These are phyloP conservation scores for Andrographis paniculata DNA, from an alignment of 305 asterid genomes.

Conservation along the genomic window DNA sequence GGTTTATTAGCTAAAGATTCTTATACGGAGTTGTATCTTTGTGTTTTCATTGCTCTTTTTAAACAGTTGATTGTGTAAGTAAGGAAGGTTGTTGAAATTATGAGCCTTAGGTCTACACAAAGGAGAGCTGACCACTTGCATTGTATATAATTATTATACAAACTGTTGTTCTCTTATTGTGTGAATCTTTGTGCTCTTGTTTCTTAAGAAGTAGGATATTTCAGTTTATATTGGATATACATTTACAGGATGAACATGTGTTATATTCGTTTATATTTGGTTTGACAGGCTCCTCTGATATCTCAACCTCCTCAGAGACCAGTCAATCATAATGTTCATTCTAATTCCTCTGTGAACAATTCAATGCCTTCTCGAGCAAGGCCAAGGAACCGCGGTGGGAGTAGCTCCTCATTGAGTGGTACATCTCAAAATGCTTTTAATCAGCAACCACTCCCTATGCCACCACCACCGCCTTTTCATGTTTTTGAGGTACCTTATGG, in stretches of 20 bases:
- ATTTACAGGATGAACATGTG: neutral
- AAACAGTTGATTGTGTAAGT: too few species aligned
- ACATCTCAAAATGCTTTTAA: constrained; percentile 41
- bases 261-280: constrained; percentile 9
- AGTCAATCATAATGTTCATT: constrained; percentile 33
- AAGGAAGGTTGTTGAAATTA: too few species aligned
- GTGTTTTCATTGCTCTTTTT: too few species aligned
- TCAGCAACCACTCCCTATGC: constrained; percentile 43
- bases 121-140: too few species aligned
- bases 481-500: constrained; percentile 35
- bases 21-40: neutral
- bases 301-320: constrained; percentile 56
- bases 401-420: constrained; percentile 33
- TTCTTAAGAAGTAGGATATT: neutral
- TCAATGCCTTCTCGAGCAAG: constrained; percentile 39
- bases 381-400: constrained; percentile 46
- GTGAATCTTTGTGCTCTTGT: too few species aligned
- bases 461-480: constrained; percentile 58
- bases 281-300: constrained; percentile 56
- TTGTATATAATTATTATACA: too few species aligned
- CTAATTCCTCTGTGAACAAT: constrained; percentile 39
- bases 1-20: neutral
- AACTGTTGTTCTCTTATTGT: too few species aligned
- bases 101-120: too few species aligned
- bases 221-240: neutral